These are phyloP conservation scores for Moniliella sp. DNA, from an alignment of 1,284 basidiomycete genomes.

Conservation along the genomic window DNA sequence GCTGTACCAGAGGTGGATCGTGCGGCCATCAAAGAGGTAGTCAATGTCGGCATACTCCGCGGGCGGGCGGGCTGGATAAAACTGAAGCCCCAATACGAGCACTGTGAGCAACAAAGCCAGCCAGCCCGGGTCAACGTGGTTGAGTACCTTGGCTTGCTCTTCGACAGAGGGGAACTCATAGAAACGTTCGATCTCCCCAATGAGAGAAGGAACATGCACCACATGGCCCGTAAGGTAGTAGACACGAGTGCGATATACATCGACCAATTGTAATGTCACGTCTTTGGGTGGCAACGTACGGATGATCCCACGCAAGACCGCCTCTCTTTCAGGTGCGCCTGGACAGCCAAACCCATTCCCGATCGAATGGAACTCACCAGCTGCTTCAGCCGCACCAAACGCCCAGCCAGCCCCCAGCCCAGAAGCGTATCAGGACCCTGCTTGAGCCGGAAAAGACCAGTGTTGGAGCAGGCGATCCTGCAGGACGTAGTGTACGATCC, in stretches of 20 bases:
- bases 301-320: slow-evolving; percentile 20
- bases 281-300: slow-evolving; percentile 15
- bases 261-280: slow-evolving; percentile 15
- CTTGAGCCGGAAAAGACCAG: slow-evolving; percentile 11
- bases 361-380: slow-evolving; percentile 7
- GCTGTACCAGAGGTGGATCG: slow-evolving; percentile 17
- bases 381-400: slow-evolving; percentile 15
- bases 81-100: slow-evolving; percentile 18
- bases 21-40: slow-evolving; percentile 18
- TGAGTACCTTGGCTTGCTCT: slow-evolving; percentile 20
- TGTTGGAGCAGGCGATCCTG: slow-evolving; percentile 1
- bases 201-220: slow-evolving; percentile 11
- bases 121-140: slow-evolving; percentile 24
- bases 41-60: slow-evolving; percentile 8
- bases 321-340: slow-evolving; percentile 15
- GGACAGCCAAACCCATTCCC: slow-evolving; percentile 6
- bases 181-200: slow-evolving; percentile 15
- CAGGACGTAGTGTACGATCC: slow-evolving; percentile 2
- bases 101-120: slow-evolving; percentile 20
- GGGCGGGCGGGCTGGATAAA: slow-evolving; percentile 19
- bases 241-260: slow-evolving; percentile 15
- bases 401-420: slow-evolving; percentile 30
- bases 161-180: slow-evolving; percentile 14
- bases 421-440: slow-evolving; percentile 21
- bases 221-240: slow-evolving; percentile 14